Evolutionary conservation across 129 eudicot species (phyloP).

Genomic region (Flaveria bidentis): DNA sequence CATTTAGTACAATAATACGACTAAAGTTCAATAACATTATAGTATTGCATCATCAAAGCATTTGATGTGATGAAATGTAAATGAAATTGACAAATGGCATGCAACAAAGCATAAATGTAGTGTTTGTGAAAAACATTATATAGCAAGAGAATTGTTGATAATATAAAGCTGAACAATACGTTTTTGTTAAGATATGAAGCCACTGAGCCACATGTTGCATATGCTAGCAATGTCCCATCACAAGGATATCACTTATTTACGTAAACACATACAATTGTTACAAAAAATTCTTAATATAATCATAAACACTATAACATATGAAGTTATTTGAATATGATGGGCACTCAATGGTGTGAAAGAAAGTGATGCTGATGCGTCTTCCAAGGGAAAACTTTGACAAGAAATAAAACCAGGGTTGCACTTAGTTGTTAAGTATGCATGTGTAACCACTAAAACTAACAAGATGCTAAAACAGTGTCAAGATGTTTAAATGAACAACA

Average conservation of each 20-base stretch:
- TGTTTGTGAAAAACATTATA: neutral
- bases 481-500: neutral
- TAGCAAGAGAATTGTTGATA: neutral
- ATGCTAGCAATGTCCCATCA: neutral
- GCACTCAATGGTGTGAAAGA: neutral
- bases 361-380: neutral
- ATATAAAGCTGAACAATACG: neutral
- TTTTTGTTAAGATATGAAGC: neutral
- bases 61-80: neutral
- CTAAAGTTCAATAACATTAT: neutral
- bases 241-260: neutral
- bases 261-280: neutral
- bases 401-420: neutral
- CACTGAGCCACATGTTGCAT: neutral
- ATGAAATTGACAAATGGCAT: neutral
- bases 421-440: neutral
- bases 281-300: neutral
- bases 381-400: neutral
- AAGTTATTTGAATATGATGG: neutral
- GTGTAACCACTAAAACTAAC: slow-evolving; percentile 2
- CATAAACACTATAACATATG: neutral
- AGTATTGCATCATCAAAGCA: neutral
- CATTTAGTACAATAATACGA: neutral
- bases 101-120: slow-evolving; percentile 4
- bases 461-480: neutral